phyloP scores from a whole-genome alignment of 441 rosid species.

The Pelargonium citronellum region DNA sequence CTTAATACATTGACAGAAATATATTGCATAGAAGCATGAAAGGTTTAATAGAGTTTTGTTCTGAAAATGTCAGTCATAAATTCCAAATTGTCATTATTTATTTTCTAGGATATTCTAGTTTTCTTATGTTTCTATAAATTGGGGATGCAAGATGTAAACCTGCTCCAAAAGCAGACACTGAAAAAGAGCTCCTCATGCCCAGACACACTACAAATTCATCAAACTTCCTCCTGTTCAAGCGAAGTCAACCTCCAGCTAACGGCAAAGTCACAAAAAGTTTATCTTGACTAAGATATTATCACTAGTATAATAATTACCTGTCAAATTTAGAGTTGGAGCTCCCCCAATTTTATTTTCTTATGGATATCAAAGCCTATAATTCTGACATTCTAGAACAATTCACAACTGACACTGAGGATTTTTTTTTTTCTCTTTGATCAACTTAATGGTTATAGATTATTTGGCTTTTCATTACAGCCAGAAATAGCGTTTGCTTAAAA shows the following conservation, averaged over 20 bases:
- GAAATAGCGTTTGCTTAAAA: background rate
- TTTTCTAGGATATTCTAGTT: background rate
- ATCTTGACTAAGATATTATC: background rate
- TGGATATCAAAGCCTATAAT: background rate
- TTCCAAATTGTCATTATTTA: background rate
- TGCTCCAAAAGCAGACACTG: background rate
- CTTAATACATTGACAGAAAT: background rate
- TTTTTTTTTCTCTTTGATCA: background rate
- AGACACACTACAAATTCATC: background rate
- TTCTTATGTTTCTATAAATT: background rate
- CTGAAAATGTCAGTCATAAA: background rate
- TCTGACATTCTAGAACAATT: background rate
- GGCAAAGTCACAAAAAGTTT: background rate
- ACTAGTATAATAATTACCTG: background rate
- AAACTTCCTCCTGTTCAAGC: background rate
- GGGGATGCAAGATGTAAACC: background rate
- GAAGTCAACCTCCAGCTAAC: background rate
- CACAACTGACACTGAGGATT: background rate
- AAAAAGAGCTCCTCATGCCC: background rate
- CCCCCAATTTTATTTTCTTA: background rate
- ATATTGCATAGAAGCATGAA: conserved; percentile 4
- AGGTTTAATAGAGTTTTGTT: background rate
- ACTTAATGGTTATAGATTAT: background rate
- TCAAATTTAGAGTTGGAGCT: background rate
- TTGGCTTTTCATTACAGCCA: background rate